A percentile compares a stretch with the other conserved stretches of the same genome.
These are phyloP conservation scores for Boechera retrofracta DNA, from an alignment of 345 rosid genomes.

Conservation along the genomic window DNA sequence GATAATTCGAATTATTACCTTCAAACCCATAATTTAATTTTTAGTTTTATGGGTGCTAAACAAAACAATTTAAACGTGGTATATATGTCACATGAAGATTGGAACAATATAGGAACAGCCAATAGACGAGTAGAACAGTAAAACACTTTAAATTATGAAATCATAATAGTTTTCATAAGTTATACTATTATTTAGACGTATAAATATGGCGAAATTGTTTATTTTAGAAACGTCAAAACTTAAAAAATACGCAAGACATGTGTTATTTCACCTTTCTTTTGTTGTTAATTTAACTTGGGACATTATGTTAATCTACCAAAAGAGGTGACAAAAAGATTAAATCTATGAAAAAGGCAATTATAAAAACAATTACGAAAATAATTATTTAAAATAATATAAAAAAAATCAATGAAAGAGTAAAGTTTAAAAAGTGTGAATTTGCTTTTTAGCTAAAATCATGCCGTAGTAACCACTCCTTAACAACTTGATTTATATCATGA, in stretches of 20 bases:
- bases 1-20: too few relatives aligned
- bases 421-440: constrained; percentile 18
- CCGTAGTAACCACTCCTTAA: constrained; percentile 29
- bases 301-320: not conserved
- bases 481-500: constrained; percentile 30
- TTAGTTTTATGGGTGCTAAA: too few relatives aligned
- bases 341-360: not conserved
- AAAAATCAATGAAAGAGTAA: constrained; percentile 13
- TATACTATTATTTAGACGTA: too few relatives aligned
- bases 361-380: not conserved
- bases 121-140: too few relatives aligned
- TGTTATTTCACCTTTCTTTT: not conserved
- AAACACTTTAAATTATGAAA: too few relatives aligned
- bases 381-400: not conserved
- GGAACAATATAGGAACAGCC: too few relatives aligned
- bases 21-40: too few relatives aligned
- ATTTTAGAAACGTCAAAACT: not conserved
- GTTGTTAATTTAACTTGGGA: not conserved
- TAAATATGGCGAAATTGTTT: not conserved
- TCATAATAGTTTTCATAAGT: too few relatives aligned
- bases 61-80: too few relatives aligned
- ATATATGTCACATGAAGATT: too few relatives aligned
- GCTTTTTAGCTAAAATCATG: constrained; percentile 35
- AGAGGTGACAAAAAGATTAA: not conserved
- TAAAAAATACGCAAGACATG: not conserved